Conservation (phyloP, 163 green algal genomes). For the Smithsoniella earleae region DNA sequence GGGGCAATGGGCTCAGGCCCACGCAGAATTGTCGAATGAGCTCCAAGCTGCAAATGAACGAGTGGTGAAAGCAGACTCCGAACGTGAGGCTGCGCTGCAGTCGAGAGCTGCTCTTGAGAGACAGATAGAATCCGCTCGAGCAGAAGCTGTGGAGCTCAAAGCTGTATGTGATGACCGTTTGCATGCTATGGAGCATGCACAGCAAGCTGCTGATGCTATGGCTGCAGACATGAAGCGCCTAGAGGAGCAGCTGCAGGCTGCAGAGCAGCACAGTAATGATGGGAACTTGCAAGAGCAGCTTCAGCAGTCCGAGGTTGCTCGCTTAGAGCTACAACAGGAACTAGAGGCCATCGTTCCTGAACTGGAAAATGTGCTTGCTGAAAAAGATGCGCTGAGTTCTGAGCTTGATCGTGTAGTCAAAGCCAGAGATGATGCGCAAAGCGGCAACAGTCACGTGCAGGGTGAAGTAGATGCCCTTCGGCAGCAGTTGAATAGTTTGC, state of each 20-base stretch:
- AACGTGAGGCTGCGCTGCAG: neutral
- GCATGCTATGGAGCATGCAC: neutral
- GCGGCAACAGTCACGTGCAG: neutral
- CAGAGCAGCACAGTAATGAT: neutral
- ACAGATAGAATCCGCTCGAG: neutral
- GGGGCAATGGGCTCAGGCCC: neutral
- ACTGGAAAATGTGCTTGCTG: conserved; percentile 12
- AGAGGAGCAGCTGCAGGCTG: neutral
- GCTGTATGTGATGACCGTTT: neutral
- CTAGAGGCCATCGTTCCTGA: conserved; percentile 27
- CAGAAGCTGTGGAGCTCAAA: neutral
- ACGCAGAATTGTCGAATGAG: conserved; percentile 6
- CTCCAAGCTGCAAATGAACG: neutral
- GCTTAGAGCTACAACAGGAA: neutral
- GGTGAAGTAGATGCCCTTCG: neutral
- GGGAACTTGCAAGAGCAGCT: neutral
- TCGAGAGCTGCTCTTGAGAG: neutral
- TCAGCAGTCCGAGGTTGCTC: neutral
- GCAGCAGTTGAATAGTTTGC: neutral
- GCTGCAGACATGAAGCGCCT: neutral
- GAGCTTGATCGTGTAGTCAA: neutral
- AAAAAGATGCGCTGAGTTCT: neutral
- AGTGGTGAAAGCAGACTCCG: neutral
- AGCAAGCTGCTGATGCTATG: conserved; percentile 11
- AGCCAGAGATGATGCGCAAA: neutral